Percentiles rank a stretch among this genome's conserved stretches.
phyloP scores from a whole-genome alignment of 805 yeast genomes.

The Candida verbasci region DNA sequence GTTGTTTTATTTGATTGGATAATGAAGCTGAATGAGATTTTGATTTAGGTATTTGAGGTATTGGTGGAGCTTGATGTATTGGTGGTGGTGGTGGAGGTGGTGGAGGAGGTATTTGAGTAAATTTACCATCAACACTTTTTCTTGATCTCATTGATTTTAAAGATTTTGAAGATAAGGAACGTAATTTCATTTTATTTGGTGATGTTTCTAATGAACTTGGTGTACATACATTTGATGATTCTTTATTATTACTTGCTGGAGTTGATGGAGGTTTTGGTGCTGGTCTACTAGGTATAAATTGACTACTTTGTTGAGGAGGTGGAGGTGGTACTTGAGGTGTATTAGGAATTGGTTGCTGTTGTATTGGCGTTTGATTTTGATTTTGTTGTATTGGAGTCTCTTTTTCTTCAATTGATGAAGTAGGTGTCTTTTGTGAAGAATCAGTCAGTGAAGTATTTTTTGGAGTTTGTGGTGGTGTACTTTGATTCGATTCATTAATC shows the following conservation, averaged over 20 bases:
- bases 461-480: constrained; percentile 8
- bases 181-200: constrained; percentile 8
- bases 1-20: constrained; percentile 20
- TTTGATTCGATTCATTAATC: background rate
- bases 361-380: constrained; percentile 6
- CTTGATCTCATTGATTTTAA: constrained; percentile 28
- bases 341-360: constrained; percentile 1
- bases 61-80: constrained; percentile 35
- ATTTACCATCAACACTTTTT: constrained; percentile 16
- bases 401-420: constrained; percentile 2
- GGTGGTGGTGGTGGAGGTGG: constrained; percentile 17
- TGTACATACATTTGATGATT: constrained; percentile 10
- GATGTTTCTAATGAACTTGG: constrained; percentile 5
- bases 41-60: constrained; percentile 39
- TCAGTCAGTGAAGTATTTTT: background rate
- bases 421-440: constrained; percentile 2
- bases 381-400: constrained; percentile 1
- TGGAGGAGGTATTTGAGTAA: constrained; percentile 10
- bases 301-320: constrained; percentile 29
- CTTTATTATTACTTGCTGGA: background rate
- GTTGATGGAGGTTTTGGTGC: constrained; percentile 57
- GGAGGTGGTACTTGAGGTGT: background rate
- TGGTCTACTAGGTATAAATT: constrained; percentile 62
- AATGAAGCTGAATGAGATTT: constrained; percentile 38
- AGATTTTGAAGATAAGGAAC: constrained; percentile 37